A percentile compares a stretch with the other conserved stretches of the same genome.
Evolutionary conservation across 768 basidiomycete genomes (phyloP).

Genomic region (Gloeophyllum trabeum): DNA sequence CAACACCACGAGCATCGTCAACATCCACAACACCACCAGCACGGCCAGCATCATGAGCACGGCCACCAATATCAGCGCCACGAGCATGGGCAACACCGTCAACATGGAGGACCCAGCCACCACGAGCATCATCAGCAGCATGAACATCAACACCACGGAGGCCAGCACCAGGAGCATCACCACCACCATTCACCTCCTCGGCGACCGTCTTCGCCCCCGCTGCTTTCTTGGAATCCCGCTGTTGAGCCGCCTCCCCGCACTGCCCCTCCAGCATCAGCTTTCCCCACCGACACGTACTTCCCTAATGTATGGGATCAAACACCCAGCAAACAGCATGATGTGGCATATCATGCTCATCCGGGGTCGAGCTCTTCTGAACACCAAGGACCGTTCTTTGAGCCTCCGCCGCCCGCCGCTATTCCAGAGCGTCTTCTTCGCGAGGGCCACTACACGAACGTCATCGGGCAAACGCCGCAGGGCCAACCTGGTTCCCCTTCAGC

Average conservation of each 20-base stretch:
- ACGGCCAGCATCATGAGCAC: conserved; percentile 3
- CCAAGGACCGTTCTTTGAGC: conserved; percentile 36
- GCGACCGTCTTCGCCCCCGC: conserved; percentile 45
- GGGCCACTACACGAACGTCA: conserved; percentile 63
- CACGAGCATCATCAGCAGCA: conserved; percentile 12
- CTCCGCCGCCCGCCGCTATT: conserved; percentile 48
- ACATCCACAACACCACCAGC: not conserved
- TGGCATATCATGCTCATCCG: too few species aligned
- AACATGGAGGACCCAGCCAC: too few species aligned
- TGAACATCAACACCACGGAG: conserved; percentile 9
- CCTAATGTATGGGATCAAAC: conserved; percentile 80
- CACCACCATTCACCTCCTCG: conserved; percentile 20
- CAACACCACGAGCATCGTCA: too few species aligned
- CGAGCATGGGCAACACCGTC: conserved; percentile 5
- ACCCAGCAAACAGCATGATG: conserved; percentile 27
- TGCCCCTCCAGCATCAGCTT: conserved; percentile 41
- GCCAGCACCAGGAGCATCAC: conserved; percentile 9
- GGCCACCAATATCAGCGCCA: conserved; percentile 11
- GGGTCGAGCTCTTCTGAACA: too few species aligned
- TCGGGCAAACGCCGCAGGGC: conserved; percentile 32
- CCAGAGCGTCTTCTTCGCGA: conserved; percentile 58
- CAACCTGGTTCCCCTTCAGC: conserved; percentile 23
- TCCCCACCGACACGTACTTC: conserved; percentile 70
- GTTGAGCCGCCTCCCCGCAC: conserved; percentile 67
- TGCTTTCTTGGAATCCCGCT: conserved; percentile 73